Evolutionary conservation across 169 alveolate species (phyloP).

Genomic region (Plasmodium vivax): DNA sequence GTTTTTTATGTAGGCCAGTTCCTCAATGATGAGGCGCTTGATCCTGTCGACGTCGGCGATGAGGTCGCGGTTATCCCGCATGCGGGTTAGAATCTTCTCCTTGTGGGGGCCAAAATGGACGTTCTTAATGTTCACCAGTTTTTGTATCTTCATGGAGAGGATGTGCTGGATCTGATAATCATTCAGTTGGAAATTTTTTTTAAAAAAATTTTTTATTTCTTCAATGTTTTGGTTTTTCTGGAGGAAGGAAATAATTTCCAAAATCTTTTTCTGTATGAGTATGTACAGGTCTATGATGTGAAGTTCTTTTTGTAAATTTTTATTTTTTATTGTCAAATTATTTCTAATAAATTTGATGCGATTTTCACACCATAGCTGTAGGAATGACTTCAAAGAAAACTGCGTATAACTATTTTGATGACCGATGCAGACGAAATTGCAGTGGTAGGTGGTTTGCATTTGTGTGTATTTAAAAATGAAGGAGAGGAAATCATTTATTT

Average conservation of each 20-base stretch:
- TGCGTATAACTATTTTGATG: constrained; percentile 63
- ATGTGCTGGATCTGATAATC: constrained; percentile 77
- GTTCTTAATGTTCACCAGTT: constrained; percentile 75
- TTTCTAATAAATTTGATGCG: constrained; percentile 44
- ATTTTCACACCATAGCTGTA: constrained; percentile 56
- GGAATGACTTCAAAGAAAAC: constrained; percentile 58
- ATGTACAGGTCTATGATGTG: constrained; percentile 49
- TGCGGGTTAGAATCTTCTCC: constrained; percentile 14
- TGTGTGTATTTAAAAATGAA: constrained; percentile 57
- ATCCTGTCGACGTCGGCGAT: constrained; percentile 48
- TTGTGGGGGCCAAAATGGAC: constrained; percentile 58
- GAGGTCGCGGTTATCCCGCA: constrained; percentile 20
- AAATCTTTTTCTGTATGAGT: constrained; percentile 50
- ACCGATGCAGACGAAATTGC: constrained; percentile 76
- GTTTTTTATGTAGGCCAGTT: constrained; percentile 41
- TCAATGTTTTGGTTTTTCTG: constrained; percentile 30
- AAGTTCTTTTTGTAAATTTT: constrained; percentile 26
- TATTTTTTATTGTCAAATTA: constrained; percentile 35
- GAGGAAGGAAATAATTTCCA: constrained; percentile 49
- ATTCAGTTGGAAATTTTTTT: constrained; percentile 65
- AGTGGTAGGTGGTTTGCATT: constrained; percentile 63
- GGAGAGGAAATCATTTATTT: constrained; percentile 33
- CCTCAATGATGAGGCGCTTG: constrained; percentile 63
- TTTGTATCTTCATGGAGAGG: constrained; percentile 75
- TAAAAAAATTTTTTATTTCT: constrained; percentile 24